Evolutionary conservation across 371 early-diverging fungal genomes (phyloP).

Genomic region (Mortierella sp.): DNA sequence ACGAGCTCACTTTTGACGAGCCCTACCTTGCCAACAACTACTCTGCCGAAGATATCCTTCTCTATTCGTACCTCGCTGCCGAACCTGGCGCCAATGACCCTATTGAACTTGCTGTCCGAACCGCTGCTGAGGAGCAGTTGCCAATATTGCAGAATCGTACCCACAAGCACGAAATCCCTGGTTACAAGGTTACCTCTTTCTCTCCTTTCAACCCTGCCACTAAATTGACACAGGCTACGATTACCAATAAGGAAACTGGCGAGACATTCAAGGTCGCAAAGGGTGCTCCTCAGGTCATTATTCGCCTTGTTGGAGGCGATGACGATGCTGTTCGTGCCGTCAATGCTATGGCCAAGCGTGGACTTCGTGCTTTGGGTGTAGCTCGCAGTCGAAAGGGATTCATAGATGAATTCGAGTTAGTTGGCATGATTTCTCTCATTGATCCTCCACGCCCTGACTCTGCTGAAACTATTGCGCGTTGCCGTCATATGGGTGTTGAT

Average conservation of each 20-base stretch:
- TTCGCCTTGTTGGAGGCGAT: conserved; percentile 83
- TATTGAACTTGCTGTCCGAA: conserved; percentile 91
- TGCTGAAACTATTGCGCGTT: conserved; percentile 69
- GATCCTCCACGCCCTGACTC: conserved; percentile 89
- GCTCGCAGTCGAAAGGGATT: conserved; percentile 75
- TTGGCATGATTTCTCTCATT: conserved; percentile 84
- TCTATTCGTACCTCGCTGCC: conserved; percentile 87
- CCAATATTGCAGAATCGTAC: conserved; percentile 69
- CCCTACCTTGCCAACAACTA: conserved; percentile 85
- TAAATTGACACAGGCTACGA: conserved; percentile 91
- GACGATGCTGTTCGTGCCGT: conserved; percentile 84
- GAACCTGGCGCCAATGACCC: conserved; percentile 94
- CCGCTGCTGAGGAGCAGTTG: conserved; percentile 81
- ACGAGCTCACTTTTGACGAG: conserved; percentile 91
- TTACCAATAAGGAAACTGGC: conserved; percentile 72
- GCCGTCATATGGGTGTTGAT: conserved; percentile 78
- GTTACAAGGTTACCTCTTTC: conserved; percentile 87
- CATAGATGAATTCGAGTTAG: conserved; percentile 72
- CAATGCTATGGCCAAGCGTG: conserved; percentile 84
- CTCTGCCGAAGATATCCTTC: conserved; percentile 82
- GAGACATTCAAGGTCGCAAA: conserved; percentile 88
- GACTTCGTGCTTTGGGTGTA: conserved; percentile 92
- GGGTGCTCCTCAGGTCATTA: conserved; percentile 96
- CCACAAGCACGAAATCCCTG: conserved; percentile 77
- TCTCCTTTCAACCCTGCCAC: conserved; percentile 92